phyloP scores from a whole-genome alignment of 1,284 basidiomycete genomes.

The Ustanciosporium gigantosporum region DNA sequence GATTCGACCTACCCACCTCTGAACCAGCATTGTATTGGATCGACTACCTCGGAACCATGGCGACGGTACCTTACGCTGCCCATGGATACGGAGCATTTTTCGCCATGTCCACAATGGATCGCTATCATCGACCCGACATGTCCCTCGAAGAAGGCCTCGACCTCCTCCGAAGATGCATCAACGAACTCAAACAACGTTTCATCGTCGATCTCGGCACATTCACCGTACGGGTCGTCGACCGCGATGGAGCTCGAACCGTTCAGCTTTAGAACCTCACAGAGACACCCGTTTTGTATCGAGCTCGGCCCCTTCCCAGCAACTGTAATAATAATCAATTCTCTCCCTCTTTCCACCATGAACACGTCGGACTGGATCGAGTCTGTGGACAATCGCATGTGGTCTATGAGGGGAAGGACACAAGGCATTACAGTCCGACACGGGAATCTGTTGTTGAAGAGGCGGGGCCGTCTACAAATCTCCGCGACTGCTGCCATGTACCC shows the following conservation, averaged over 20 bases:
- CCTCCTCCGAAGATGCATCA: slow-evolving; percentile 80
- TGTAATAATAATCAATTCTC: too few species aligned
- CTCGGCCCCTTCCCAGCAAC: too few species aligned
- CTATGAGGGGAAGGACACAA: too few species aligned
- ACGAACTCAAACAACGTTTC: slow-evolving; percentile 79
- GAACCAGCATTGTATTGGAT: slow-evolving; percentile 86
- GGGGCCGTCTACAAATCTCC: too few species aligned
- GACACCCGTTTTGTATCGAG: too few species aligned
- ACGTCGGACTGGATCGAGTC: too few species aligned
- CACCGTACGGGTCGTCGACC: slow-evolving; percentile 88
- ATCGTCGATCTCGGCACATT: slow-evolving; percentile 76
- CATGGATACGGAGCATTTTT: slow-evolving; percentile 96
- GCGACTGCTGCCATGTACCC: too few species aligned
- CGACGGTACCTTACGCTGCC: slow-evolving; percentile 86
- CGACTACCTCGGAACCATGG: slow-evolving; percentile 89
- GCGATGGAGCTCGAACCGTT: slow-evolving; percentile 79
- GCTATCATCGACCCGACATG: slow-evolving; percentile 76
- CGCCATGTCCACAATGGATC: slow-evolving; percentile 85
- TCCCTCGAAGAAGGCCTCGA: slow-evolving; percentile 81
- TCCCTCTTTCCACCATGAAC: too few species aligned
- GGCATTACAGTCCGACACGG: too few species aligned
- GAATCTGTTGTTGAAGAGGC: too few species aligned
- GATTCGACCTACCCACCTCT: slow-evolving; percentile 74
- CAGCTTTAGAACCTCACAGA: slow-evolving; percentile 22
- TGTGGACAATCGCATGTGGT: too few species aligned